Percentiles rank a stretch among this genome's conserved stretches.
Evolutionary conservation across 176 grass and related monocot genomes (phyloP).

Genomic region (Zoysia japonica): DNA sequence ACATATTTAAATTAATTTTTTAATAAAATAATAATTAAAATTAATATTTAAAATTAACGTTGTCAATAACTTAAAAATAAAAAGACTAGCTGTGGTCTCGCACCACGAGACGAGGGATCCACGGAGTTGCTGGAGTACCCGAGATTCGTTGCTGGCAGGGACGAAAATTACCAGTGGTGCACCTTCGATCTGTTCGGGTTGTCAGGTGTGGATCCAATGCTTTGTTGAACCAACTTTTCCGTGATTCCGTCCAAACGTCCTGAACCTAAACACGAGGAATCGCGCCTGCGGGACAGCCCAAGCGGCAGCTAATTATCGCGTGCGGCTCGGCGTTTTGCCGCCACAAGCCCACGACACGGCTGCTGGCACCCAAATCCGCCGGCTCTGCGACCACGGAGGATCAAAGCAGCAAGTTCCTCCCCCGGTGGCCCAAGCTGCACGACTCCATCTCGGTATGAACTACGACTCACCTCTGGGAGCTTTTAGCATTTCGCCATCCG

Average conservation of each 20-base stretch:
- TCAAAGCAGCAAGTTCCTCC: not conserved
- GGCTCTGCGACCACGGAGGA: too few species aligned
- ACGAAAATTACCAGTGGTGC: not conserved
- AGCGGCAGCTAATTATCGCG: not conserved
- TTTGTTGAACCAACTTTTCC: not conserved
- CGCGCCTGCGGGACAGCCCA: not conserved
- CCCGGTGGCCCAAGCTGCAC: too few species aligned
- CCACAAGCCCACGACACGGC: not conserved
- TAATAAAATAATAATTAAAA: too few species aligned
- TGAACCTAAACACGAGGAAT: not conserved
- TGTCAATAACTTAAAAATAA: too few species aligned
- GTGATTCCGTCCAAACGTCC: not conserved
- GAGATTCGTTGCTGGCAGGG: not conserved
- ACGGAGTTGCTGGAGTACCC: not conserved
- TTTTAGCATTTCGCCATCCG: not conserved
- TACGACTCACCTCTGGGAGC: too few species aligned
- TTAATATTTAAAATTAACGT: too few species aligned
- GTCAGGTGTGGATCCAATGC: conserved; percentile 2
- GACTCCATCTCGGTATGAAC: conserved; percentile 1
- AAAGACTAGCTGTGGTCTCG: too few species aligned
- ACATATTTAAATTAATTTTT: too few species aligned
- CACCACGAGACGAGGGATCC: not conserved
- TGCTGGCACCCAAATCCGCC: not conserved
- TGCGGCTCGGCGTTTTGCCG: not conserved
- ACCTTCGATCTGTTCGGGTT: not conserved